Evolutionary conservation across 169 alveolate species (phyloP).

Genomic region (Eimeria brunetti): DNA sequence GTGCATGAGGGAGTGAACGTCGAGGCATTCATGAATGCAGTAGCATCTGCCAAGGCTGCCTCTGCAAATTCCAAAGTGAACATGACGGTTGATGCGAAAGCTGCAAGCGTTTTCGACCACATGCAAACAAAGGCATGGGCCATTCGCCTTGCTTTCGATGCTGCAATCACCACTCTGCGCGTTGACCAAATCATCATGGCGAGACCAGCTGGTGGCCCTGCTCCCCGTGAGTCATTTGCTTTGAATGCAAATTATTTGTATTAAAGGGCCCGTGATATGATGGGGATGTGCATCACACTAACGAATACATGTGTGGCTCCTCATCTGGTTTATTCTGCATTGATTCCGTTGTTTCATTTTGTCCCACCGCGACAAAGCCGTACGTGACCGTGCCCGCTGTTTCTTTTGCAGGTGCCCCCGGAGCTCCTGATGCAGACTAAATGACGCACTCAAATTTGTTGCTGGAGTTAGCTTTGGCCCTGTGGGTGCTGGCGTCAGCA

Average conservation of each 20-base stretch:
- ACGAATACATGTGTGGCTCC: background rate
- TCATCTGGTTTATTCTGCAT: background rate
- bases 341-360: background rate
- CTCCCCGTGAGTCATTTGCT: slow-evolving; percentile 74
- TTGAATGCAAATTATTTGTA: background rate
- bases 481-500: background rate
- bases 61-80: background rate
- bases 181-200: slow-evolving; percentile 99
- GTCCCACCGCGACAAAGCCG: background rate
- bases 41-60: background rate
- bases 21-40: slow-evolving; percentile 73
- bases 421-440: slow-evolving; percentile 72
- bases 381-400: background rate
- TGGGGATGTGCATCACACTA: background rate
- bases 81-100: slow-evolving; percentile 70
- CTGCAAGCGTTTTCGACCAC: slow-evolving; percentile 92
- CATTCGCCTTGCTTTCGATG: slow-evolving; percentile 97
- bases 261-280: background rate
- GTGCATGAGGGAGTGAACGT: slow-evolving; percentile 87
- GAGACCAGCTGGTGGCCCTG: slow-evolving; percentile 99
- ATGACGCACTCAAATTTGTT: background rate
- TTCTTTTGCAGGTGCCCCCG: slow-evolving; percentile 61
- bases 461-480: background rate
- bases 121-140: slow-evolving; percentile 97
- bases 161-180: slow-evolving; percentile 97